phyloP scores from a whole-genome alignment of 2,329 filamentous ascomycete species.

The Xenoacremonium recifei region DNA sequence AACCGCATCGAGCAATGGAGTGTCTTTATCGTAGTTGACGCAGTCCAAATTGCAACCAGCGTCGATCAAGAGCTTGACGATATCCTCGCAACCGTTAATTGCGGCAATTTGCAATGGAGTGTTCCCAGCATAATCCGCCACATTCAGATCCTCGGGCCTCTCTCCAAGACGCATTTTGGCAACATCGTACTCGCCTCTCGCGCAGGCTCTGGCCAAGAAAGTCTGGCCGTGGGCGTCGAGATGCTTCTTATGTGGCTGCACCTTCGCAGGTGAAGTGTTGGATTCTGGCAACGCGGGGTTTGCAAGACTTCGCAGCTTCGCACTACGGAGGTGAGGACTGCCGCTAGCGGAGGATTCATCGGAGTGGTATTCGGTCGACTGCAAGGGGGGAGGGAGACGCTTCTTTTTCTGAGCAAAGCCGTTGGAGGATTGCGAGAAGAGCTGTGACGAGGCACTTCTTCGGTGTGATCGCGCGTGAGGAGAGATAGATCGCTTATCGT shows the following conservation, averaged over 20 bases:
- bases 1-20: slow-evolving; percentile 90
- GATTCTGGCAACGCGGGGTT: slow-evolving; percentile 58
- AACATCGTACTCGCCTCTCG: slow-evolving; percentile 76
- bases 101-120: slow-evolving; percentile 92
- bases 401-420: slow-evolving; percentile 60
- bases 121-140: slow-evolving; percentile 93
- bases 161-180: slow-evolving; percentile 75
- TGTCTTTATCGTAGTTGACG: slow-evolving; percentile 80
- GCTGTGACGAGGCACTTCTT: slow-evolving; percentile 63
- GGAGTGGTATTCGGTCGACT: slow-evolving; percentile 64
- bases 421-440: slow-evolving; percentile 53
- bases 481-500: slow-evolving; percentile 53
- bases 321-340: slow-evolving; percentile 57
- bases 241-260: slow-evolving; percentile 76
- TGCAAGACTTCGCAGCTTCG: slow-evolving; percentile 55
- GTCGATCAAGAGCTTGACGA: slow-evolving; percentile 83
- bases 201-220: slow-evolving; percentile 83
- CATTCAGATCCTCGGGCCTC: slow-evolving; percentile 82
- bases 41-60: slow-evolving; percentile 83
- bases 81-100: slow-evolving; percentile 79
- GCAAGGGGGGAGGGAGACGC: slow-evolving; percentile 59
- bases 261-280: slow-evolving; percentile 65
- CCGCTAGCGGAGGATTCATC: slow-evolving; percentile 64
- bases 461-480: slow-evolving; percentile 59
- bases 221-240: slow-evolving; percentile 93